phyloP scores from a whole-genome alignment of 148 eudicot genomes.

The Chenopodium album region DNA sequence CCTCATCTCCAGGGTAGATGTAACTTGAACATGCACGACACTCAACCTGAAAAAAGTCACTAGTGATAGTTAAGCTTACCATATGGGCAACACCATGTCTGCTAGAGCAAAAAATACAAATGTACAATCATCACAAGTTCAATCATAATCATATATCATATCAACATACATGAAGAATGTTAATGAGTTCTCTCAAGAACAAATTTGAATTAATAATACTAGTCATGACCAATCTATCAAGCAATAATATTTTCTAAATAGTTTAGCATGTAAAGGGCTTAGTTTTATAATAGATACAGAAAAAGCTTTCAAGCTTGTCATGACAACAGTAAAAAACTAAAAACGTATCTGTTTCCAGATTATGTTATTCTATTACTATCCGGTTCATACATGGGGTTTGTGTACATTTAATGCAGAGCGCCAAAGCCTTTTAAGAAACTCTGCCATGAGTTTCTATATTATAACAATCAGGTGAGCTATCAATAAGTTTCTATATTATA shows the following conservation, averaged over 20 bases:
- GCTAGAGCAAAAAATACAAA: not conserved
- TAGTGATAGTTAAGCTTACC: not conserved
- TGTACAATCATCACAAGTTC: not conserved
- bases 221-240: not conserved
- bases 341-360: not conserved
- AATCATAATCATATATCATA: not conserved
- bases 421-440: not conserved
- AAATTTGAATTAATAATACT: not conserved
- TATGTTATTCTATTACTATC: not conserved
- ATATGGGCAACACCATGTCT: not conserved
- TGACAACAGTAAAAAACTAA: not conserved
- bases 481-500: not conserved
- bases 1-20: conserved; percentile 56
- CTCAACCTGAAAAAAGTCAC: conserved; percentile 45
- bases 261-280: not conserved
- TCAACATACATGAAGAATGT: not conserved
- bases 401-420: not conserved
- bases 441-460: not conserved
- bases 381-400: not conserved
- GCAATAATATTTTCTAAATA: not conserved
- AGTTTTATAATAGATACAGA: not conserved
- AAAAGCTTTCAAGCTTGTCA: not conserved
- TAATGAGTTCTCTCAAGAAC: too few relatives aligned
- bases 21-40: conserved; percentile 57
- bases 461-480: not conserved